These are phyloP conservation scores for Liquidambar formosana DNA, from an alignment of 164 flowering plant species.

Conservation along the genomic window DNA sequence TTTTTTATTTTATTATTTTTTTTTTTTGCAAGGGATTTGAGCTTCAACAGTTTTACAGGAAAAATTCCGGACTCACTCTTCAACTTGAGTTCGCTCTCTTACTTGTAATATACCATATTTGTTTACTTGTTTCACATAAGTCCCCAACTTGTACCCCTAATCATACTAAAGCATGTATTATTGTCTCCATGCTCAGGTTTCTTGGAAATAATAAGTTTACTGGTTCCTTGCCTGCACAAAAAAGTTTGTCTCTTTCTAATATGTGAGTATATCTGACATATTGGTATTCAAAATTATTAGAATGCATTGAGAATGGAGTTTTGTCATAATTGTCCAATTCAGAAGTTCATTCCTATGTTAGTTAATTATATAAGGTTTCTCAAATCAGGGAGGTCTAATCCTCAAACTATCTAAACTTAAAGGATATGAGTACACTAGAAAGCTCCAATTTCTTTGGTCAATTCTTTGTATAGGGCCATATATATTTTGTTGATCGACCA, in stretches of 20 bases:
- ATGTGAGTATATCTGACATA: constrained; percentile 44
- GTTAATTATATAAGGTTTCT: too few relatives aligned
- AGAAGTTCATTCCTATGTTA: background rate
- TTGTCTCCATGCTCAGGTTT: constrained; percentile 49
- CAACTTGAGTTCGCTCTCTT: constrained; percentile 46
- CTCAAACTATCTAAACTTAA: too few relatives aligned
- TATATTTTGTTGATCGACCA: too few relatives aligned
- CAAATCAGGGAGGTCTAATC: background rate
- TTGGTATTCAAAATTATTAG: background rate
- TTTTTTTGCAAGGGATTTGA: constrained; percentile 93
- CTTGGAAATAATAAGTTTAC: constrained; percentile 73
- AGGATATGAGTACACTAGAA: too few relatives aligned
- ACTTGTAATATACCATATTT: constrained; percentile 46
- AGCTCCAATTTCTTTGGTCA: too few relatives aligned
- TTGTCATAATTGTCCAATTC: background rate
- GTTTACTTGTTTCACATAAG: background rate
- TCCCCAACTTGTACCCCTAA: background rate
- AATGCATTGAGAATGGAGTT: background rate
- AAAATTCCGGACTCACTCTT: constrained; percentile 57
- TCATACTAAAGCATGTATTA: background rate
- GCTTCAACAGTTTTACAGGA: constrained; percentile 77
- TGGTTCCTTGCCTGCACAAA: constrained; percentile 54
- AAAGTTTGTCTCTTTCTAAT: constrained; percentile 38
- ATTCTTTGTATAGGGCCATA: too few relatives aligned
- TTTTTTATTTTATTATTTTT: too few relatives aligned